Evolutionary conservation across 1,284 basidiomycete genomes (phyloP), one percentile per base, ranked within the genome.

Genomic region (Vanrija sp.): DNA sequence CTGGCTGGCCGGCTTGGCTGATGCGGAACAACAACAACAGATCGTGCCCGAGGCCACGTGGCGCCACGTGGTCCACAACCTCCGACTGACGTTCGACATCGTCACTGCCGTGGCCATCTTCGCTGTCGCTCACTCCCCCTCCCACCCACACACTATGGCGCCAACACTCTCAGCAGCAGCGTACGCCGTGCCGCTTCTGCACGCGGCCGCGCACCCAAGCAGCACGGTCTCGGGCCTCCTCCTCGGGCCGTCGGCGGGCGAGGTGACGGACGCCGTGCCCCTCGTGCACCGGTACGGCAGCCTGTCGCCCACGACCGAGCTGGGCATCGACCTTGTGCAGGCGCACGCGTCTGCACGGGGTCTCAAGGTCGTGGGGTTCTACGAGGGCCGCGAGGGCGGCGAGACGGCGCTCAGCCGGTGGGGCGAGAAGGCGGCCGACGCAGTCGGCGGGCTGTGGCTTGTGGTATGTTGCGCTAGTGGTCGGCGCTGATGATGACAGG

Each of bases 221-320:
- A 58, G 60, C 6, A 69, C 71, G 19, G 65, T 74, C 42, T 55
- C 66, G n/a, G 78, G 78, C n/a, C 60, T 78, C 26, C 71, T 79
- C 50, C 65, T 79, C 49, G 43, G 55, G 23, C 34, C 48, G 0
- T 15, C 40, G 39, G 29, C 50, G 16, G 43, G 52, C 7, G 56
- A 57, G 10, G 60, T 75, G 44, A 54, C 57, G 10, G 65, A 74
- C 42, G 71, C 71, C 14, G 53, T 78, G 43, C 78, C 78, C 6
- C 63, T 79, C 8, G 56, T 77, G 52, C 78, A 79, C 59, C 64
- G 70, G 45, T 73, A 75, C 61, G 69, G 72, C 0, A 62, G 66
- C 8, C 61, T 79, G 16, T 67, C 68, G 3, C 66, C 70, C 1
- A 68, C 72, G 47, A 67, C 71, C 45, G 76, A 78, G 59, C 51